Percentiles rank a stretch among this genome's conserved stretches.
Evolutionary conservation across 176 grass and related monocot species (phyloP).

Genomic region (Cocos nucifera): DNA sequence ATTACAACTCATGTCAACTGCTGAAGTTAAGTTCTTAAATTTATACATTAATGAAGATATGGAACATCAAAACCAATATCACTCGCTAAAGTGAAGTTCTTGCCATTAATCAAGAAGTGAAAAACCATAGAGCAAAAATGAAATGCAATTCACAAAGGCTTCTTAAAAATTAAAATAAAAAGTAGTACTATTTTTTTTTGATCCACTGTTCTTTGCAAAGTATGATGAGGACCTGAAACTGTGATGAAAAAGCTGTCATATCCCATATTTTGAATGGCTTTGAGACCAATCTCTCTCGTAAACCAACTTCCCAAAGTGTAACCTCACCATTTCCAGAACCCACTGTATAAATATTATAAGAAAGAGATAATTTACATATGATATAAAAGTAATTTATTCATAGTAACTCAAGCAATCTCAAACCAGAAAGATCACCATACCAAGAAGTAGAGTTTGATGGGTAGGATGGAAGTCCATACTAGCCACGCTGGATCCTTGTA

Average conservation of each 20-base stretch:
- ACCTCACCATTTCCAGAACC: conserved; percentile 81
- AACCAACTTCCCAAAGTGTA: conserved; percentile 76
- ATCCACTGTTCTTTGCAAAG: no score
- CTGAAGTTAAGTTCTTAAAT: no score
- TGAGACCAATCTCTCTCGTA: conserved; percentile 60
- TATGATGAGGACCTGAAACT: conserved; percentile 42
- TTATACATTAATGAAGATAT: no score
- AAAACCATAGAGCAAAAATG: no score
- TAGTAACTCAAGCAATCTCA: neutral
- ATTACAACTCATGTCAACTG: no score
- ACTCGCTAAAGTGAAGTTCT: no score
- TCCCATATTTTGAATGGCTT: conserved; percentile 83
- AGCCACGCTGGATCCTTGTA: conserved; percentile 75
- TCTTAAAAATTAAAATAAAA: no score
- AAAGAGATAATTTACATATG: neutral
- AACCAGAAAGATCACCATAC: conserved; percentile 31
- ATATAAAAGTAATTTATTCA: no score
- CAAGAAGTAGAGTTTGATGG: conserved; percentile 78
- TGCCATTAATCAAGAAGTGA: no score
- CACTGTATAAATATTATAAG: conserved; percentile 38
- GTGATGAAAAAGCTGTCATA: conserved; percentile 39
- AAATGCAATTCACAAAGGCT: no score
- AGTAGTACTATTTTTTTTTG: no score
- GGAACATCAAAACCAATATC: no score
- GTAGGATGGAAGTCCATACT: conserved; percentile 96